Evolutionary conservation across 352 stramenopile genomes (phyloP).

Genomic region (Albugo candida): DNA sequence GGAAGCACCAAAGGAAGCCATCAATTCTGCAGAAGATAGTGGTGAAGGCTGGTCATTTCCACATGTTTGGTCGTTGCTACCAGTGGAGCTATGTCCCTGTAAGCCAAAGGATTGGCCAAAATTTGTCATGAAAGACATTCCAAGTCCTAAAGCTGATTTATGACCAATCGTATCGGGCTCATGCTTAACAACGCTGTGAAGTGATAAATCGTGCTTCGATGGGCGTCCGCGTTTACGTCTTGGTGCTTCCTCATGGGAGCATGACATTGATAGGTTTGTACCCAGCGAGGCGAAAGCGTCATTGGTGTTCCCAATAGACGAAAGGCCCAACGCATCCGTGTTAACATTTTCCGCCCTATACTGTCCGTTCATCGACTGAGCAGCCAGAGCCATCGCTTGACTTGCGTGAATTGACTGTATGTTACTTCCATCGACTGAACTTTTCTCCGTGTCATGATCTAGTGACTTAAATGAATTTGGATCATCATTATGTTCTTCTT

Average conservation of each 20-base stretch:
- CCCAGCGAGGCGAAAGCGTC: too few species aligned
- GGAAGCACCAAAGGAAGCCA: slow-evolving; percentile 13
- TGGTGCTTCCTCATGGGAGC: slow-evolving; percentile 20
- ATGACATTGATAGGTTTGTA: too few species aligned
- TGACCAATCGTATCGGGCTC: too few species aligned
- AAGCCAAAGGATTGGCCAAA: slow-evolving; percentile 20
- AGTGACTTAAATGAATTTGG: background rate
- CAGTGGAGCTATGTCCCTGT: slow-evolving; percentile 34
- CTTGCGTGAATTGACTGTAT: background rate
- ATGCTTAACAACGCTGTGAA: too few species aligned
- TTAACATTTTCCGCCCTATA: slow-evolving; percentile 16
- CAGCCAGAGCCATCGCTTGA: background rate
- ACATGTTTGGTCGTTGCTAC: slow-evolving; percentile 46
- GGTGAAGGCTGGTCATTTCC: slow-evolving; percentile 27
- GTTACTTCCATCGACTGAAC: background rate
- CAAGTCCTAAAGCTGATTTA: too few species aligned
- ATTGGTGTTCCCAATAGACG: slow-evolving; percentile 3
- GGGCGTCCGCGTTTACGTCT: slow-evolving; percentile 52
- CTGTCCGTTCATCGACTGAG: slow-evolving; percentile 3
- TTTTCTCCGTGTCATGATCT: background rate
- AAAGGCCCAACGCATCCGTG: slow-evolving; percentile 10
- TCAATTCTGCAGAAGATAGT: slow-evolving; percentile 21
- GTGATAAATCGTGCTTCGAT: slow-evolving; percentile 27
- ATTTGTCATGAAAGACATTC: slow-evolving; percentile 4
- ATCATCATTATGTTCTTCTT: background rate